Evolutionary conservation across 805 yeast species (phyloP), one percentile per base, ranked within the genome.

Genomic region (Torulaspora gathmanii): DNA sequence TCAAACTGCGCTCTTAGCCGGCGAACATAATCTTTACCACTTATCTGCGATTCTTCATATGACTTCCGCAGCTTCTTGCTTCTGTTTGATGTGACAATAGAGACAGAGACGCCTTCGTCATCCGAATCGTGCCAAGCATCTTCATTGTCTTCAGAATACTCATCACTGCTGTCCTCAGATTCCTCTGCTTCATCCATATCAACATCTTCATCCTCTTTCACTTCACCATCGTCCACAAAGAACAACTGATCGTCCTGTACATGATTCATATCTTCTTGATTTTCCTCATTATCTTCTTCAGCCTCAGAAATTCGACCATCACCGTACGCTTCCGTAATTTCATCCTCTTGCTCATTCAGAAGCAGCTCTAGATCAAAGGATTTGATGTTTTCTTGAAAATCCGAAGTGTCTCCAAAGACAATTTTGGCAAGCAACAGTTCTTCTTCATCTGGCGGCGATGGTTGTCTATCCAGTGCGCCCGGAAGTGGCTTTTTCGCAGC

Each of bases 121-220:
- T 90, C 98, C 46, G 95, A 83, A 67, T 93, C 99, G 12, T 64
- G 64, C 99, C 99, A 93, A 2, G 82, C 88, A 44, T 72, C 67
- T 33, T 66, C 72, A 11, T 42, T 61, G 4, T 64, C 69, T 7
- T 56, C 65, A 16, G 58, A 68, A 5, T 57, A 64, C 10, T 64
- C 69, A 17, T 56, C 58, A 6, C 51, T 63, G 6, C 55, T 65
- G 12, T 58, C 73, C 3, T 74, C 79, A 25, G 69, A 65, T 8
- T 60, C 65, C 11, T 61, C 67, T 11, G 55, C 51, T 11, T 46
- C 50, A 5, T 36, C 46, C 45, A 41, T 40, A 11, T 29, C 34
- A 16, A 40, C 56, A 35, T 43, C 56, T 17, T 53, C 62, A 1
- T 61, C 64, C n/a, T 55, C 63, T 4, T 60, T 57, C 5, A 54